Base-by-base conservation (phyloP, 306 rosid species). In the Quercus robur region DNA sequence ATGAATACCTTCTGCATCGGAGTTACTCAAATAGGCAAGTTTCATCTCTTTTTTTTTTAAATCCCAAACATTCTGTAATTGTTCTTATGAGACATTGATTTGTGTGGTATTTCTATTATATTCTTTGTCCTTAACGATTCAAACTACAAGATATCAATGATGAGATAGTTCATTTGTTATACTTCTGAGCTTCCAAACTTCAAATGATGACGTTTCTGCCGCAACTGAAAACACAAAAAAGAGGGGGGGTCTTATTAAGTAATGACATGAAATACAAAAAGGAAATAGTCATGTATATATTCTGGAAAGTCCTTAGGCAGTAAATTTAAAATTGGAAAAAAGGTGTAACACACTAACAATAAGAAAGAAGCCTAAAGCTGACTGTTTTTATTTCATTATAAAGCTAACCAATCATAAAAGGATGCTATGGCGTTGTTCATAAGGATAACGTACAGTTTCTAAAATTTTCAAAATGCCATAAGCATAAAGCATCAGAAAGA, bases 1-100 rank as follows among this genome's bases (percentile, higher is more conserved):
- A 78, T 30, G 81, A 75, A 10, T 49, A 54, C 81, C 59, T 64
- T 51, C 83, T 17, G n/a, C 44, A 41, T 20, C 80, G 26, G 56
- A 77, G 46, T 78, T 44, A 26, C 79, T 62, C 66, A 63, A 83
- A 20, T n/a, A 86, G 90, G 93, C 76, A 85, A 81, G 77, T 35
- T 68, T 57, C 73, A 26, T 86, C 77, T 64, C 26, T 73, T 71
- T 38, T 2, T 59, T 38, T 4, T 71, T 15, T 41, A 8, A 25
- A 7, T 35, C 33, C 19, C 70, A 64, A 7, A 35, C 17, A 68
- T 19, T 68, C 12, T 35, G 52, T 59, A 59, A 11, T 59, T 23
- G 66, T 23, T 59, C 30, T 9, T 13, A 2, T 59, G 66, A 59
- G 66, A 59, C 66, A 61, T 28, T 14, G 19, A 18, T 28, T 25